A percentile compares a stretch with the other conserved stretches of the same genome.
Evolutionary conservation across 768 basidiomycete genomes (phyloP).

Genomic region (Rhodotorula toruloides): DNA sequence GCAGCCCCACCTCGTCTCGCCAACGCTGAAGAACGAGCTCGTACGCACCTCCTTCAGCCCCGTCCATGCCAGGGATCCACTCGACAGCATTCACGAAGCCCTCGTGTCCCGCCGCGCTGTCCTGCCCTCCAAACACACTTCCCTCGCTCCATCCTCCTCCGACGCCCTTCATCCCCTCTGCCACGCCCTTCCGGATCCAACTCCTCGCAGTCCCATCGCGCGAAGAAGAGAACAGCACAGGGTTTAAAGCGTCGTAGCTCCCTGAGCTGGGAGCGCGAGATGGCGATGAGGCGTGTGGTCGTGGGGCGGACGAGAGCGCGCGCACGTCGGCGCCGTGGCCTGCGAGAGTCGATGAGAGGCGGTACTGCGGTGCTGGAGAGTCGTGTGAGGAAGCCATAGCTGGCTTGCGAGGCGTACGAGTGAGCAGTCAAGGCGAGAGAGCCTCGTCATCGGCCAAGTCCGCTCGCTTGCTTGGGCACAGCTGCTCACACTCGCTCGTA

Average conservation of each 20-base stretch:
- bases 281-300: background rate
- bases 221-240: constrained; percentile 20
- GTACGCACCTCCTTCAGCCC: constrained; percentile 11
- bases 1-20: background rate
- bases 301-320: constrained; percentile 11
- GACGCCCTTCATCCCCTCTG: background rate
- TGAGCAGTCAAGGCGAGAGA: background rate
- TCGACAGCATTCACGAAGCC: constrained; percentile 38
- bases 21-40: background rate
- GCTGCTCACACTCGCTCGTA: too few relatives aligned
- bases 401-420: background rate
- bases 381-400: background rate
- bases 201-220: background rate
- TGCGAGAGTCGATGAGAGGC: constrained; percentile 28
- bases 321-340: constrained; percentile 35
- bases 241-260: background rate
- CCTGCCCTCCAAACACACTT: background rate
- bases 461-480: too few relatives aligned
- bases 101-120: background rate
- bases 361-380: background rate
- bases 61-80: constrained; percentile 8
- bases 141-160: constrained; percentile 30
- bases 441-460: background rate
- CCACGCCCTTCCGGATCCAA: background rate
- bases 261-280: background rate